A percentile compares a stretch with the other conserved stretches of the same genome.
Evolutionary conservation across 176 grass and related monocot species (phyloP).

Genomic region (Oryza nivara): DNA sequence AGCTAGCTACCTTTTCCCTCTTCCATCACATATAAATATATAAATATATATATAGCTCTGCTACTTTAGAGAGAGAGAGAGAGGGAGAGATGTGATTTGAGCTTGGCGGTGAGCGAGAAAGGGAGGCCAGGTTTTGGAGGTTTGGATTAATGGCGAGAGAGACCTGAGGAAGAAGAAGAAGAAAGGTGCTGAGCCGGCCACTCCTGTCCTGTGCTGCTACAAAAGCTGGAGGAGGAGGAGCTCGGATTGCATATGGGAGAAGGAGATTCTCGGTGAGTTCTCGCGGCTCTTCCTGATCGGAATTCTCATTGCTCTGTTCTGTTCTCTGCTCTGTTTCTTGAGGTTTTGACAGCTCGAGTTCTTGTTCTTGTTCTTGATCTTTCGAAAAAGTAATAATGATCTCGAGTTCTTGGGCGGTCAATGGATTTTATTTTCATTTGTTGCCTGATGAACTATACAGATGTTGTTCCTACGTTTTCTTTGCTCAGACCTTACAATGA

Average conservation of each 20-base stretch:
- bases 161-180: not conserved
- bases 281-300: not conserved
- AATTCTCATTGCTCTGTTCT: not conserved
- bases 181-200: not conserved
- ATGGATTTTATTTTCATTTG: not conserved
- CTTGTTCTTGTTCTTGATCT: not conserved
- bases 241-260: slow-evolving; percentile 17
- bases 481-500: not conserved
- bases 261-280: slow-evolving; percentile 9
- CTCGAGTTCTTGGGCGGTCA: not conserved
- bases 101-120: slow-evolving; percentile 11
- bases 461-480: not conserved
- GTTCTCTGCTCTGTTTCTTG: not conserved
- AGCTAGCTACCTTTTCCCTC: too few relatives aligned
- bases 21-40: slow-evolving; percentile 39
- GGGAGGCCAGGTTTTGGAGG: slow-evolving; percentile 3
- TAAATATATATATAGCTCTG: not conserved
- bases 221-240: not conserved
- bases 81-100: not conserved
- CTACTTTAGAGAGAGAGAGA: not conserved
- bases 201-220: slow-evolving; percentile 5
- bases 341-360: not conserved
- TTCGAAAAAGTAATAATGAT: not conserved
- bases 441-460: not conserved
- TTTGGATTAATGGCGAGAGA: slow-evolving; percentile 45